Conservation (phyloP, 352 stramenopile species). For the Phytophthora pisi region DNA sequence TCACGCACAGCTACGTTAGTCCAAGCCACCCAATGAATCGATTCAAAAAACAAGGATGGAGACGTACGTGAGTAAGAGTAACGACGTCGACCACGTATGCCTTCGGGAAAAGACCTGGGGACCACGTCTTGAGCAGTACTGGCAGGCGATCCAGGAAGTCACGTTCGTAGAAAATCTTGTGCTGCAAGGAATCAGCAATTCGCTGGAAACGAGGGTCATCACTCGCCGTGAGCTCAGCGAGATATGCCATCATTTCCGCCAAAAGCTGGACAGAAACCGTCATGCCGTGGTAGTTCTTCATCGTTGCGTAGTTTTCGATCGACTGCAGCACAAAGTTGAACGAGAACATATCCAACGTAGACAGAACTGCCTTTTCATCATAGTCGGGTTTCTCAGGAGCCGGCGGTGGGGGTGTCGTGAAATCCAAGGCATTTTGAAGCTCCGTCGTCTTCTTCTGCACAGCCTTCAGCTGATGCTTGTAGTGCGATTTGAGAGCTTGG, state of each 20-base stretch:
- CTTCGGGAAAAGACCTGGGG: conserved; percentile 60
- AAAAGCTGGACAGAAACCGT: conserved; percentile 80
- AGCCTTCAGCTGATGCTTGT: conserved; percentile 60
- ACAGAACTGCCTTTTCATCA: conserved; percentile 83
- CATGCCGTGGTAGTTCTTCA: conserved; percentile 87
- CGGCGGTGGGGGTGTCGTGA: conserved; percentile 46
- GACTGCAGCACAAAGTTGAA: conserved; percentile 92
- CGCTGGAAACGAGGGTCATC: conserved; percentile 80
- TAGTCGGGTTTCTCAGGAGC: conserved; percentile 54
- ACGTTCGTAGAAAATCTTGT: conserved; percentile 90
- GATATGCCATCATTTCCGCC: conserved; percentile 87
- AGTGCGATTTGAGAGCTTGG: conserved; percentile 71
- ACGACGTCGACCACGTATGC: conserved; percentile 83
- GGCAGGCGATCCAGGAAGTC: conserved; percentile 87
- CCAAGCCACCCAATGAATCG: background rate
- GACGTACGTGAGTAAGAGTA: conserved; percentile 82
- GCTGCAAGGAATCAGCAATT: conserved; percentile 84
- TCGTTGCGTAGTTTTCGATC: conserved; percentile 82
- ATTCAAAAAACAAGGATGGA: background rate
- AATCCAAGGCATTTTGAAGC: conserved; percentile 60
- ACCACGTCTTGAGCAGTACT: conserved; percentile 83
- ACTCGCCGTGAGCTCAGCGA: conserved; percentile 70
- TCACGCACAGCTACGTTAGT: conserved; percentile 10
- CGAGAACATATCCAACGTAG: conserved; percentile 90
- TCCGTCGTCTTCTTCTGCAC: conserved; percentile 61